phyloP scores from a whole-genome alignment of 1,284 basidiomycete species.

The Inonotus obliquus region DNA sequence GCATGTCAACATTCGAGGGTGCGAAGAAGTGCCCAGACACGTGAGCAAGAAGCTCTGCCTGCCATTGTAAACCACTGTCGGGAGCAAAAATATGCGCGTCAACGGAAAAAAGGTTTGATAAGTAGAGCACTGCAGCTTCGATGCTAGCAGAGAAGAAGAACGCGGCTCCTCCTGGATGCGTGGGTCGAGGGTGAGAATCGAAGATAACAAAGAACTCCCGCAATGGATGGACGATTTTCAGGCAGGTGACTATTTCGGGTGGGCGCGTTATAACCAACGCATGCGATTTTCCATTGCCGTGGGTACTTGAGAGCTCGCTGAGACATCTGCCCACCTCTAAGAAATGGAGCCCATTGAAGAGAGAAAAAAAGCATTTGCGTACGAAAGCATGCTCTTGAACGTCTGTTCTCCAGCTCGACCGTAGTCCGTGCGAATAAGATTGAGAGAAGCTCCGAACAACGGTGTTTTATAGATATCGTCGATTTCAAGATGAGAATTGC shows the following conservation, averaged over 20 bases:
- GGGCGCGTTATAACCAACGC: constrained; percentile 61
- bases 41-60: constrained; percentile 54
- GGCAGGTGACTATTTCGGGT: constrained; percentile 58
- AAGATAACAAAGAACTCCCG: constrained; percentile 48
- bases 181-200: constrained; percentile 58
- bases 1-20: constrained; percentile 24
- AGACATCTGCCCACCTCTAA: constrained; percentile 22
- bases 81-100: constrained; percentile 35
- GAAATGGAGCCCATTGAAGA: neutral
- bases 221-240: constrained; percentile 36
- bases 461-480: constrained; percentile 37
- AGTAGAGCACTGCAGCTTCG: constrained; percentile 37
- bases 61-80: constrained; percentile 42
- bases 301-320: constrained; percentile 23
- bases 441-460: constrained; percentile 35
- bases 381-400: constrained; percentile 46
- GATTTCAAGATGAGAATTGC: constrained; percentile 49
- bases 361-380: constrained; percentile 3
- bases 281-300: constrained; percentile 1
- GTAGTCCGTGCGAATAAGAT: constrained; percentile 35
- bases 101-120: constrained; percentile 44
- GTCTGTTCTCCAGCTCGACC: constrained; percentile 33
- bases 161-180: constrained; percentile 53
- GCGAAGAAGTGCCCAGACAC: constrained; percentile 54
- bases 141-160: constrained; percentile 45